Evolutionary conservation across 805 yeast species (phyloP), one percentile per base, ranked within the genome.

Genomic region (Metschnikowia picachoensis): DNA sequence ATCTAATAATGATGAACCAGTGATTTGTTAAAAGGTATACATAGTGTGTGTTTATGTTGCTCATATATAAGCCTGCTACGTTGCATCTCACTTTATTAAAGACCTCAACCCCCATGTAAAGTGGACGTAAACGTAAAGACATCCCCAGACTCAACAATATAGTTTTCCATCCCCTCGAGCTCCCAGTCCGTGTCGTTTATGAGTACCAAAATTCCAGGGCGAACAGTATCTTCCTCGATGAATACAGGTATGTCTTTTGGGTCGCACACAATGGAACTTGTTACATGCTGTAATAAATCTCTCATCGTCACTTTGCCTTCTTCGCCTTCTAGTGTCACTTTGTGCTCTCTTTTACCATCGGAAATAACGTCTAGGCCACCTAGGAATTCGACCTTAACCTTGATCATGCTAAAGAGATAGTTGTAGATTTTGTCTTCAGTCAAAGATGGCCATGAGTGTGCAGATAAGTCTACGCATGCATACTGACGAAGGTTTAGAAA

Each of bases 161-260:
- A 90, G 9, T 79, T 85, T 56, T 87, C 90, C 64, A 84, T 90
- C 10, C 89, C 98, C 62, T 90, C 95, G 12, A 92, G 67, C 60
- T 92, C 99, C 98, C 98, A 92, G 67, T 92, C 99, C 0, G 95
- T 82, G 61, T 92, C 98, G 60, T 92, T 92, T 51, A 92, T 85
- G 46, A 92, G 74, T 9, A 94, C 96, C 50, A 92, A 70, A 39
- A 92, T 88, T 2, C 99, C 99, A 0, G 98, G 96, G 41, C 98
- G 80, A 12, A 89, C 82, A 1, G 83, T 78, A 10, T 73, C 95
- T 55, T 87, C 91, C 57, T 87, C 94, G 7, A 91, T 73, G 59
- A 92, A 90, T 11, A 90, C 85, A 3, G 80, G 84, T 28, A 76
- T 68, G 59, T 85, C 90, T 48, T 78, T 79, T 30, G 79, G 72